Percentiles rank a stretch among this genome's conserved stretches.
These are phyloP conservation scores for Geotrichum carabidarum DNA, from an alignment of 1,139 yeast genomes.

Conservation along the genomic window DNA sequence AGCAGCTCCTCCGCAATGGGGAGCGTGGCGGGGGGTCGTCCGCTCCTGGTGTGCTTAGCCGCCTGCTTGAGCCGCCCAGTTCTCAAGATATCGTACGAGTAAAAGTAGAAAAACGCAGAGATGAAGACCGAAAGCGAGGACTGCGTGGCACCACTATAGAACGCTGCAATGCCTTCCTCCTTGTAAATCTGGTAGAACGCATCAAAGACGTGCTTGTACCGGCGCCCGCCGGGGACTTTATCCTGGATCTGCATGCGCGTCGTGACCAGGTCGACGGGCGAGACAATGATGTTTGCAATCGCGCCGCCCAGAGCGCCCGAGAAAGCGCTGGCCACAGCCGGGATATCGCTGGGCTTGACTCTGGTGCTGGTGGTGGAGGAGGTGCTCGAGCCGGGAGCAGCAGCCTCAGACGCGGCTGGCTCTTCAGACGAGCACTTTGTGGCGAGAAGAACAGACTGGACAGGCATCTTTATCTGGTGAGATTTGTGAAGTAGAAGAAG, in stretches of 20 bases:
- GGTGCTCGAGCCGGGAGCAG: background rate
- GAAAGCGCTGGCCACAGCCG: constrained; percentile 55
- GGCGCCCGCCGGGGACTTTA: constrained; percentile 5
- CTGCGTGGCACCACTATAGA: constrained; percentile 62
- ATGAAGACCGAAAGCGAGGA: constrained; percentile 34
- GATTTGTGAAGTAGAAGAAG: background rate
- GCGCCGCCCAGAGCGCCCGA: constrained; percentile 80
- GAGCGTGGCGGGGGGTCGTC: constrained; percentile 66
- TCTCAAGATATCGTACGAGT: constrained; percentile 81
- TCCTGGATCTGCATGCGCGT: constrained; percentile 67
- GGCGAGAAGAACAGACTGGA: constrained; percentile 4
- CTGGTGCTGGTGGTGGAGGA: background rate
- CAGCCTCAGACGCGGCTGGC: background rate
- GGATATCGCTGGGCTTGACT: constrained; percentile 30
- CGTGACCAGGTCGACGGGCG: constrained; percentile 69
- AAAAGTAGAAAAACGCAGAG: constrained; percentile 45
- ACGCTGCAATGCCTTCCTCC: constrained; percentile 49
- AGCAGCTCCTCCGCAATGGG: constrained; percentile 84
- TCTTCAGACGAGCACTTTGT: background rate
- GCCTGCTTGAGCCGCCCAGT: constrained; percentile 76
- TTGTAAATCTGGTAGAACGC: constrained; percentile 52
- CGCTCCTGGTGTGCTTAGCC: constrained; percentile 72
- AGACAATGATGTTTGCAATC: constrained; percentile 65
- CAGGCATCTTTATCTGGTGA: background rate
- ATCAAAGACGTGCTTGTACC: constrained; percentile 53